A percentile compares a stretch with the other conserved stretches of the same genome.
These are phyloP conservation scores for Alnus rubra DNA, from an alignment of 306 rosid species.

Conservation along the genomic window DNA sequence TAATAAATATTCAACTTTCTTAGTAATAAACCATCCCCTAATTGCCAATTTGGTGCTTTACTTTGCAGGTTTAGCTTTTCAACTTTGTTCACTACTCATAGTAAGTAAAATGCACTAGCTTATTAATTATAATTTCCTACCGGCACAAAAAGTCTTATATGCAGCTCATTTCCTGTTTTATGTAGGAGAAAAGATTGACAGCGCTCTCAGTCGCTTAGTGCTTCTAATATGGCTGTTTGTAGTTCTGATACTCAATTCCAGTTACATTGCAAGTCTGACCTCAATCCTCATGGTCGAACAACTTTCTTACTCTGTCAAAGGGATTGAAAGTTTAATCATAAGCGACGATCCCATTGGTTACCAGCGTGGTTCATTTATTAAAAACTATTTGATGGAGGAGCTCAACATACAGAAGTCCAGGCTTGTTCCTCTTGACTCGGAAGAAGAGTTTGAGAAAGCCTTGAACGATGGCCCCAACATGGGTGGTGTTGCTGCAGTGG, in stretches of 20 bases:
- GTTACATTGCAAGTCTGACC: constrained; percentile 95
- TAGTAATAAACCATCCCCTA: neutral
- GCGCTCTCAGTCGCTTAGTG: constrained; percentile 86
- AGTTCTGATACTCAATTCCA: constrained; percentile 83
- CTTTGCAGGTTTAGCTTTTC: constrained; percentile 63
- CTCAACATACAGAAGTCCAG: constrained; percentile 59
- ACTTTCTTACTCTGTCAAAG: constrained; percentile 76
- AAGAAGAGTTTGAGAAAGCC: constrained; percentile 63
- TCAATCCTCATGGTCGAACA: constrained; percentile 92
- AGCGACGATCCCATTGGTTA: constrained; percentile 74
- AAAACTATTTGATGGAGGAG: constrained; percentile 57
- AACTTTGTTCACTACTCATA: constrained; percentile 73
- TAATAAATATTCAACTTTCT: no score
- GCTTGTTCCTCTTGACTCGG: constrained; percentile 62
- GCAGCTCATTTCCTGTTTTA: constrained; percentile 1
- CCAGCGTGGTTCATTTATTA: constrained; percentile 66
- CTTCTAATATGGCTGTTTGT: constrained; percentile 90
- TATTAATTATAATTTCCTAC: neutral
- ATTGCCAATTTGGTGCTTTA: neutral
- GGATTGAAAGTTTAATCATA: constrained; percentile 61
- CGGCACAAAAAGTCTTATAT: neutral
- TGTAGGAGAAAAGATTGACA: constrained; percentile 82
- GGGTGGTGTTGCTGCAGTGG: constrained; percentile 84
- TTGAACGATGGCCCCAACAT: constrained; percentile 63
- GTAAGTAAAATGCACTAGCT: constrained; percentile 49